Evolutionary conservation across 192 early-diverging fungal species (phyloP).

Genomic region (Linnemannia schmuckeri): DNA sequence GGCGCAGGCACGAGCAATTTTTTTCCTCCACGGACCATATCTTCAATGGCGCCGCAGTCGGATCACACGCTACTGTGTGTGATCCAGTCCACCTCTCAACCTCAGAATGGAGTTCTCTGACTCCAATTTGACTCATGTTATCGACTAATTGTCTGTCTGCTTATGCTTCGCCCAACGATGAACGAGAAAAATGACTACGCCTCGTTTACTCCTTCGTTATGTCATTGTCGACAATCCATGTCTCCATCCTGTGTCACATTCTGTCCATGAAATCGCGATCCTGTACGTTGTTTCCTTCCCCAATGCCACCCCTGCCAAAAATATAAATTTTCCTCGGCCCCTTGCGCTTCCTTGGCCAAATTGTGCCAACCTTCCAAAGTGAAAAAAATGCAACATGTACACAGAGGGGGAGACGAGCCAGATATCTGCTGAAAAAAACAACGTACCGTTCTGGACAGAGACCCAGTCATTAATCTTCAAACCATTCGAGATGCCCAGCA

Average conservation of each 20-base stretch:
- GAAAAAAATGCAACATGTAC: neutral
- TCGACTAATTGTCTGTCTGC: neutral
- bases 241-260: too few species aligned
- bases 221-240: too few species aligned
- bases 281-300: too few species aligned
- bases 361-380: neutral
- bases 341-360: too few species aligned
- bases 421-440: neutral
- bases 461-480: conserved; percentile 94
- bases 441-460: conserved; percentile 77
- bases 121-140: neutral
- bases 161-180: neutral
- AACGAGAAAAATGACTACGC: neutral
- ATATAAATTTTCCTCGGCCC: too few species aligned
- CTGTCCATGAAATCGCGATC: too few species aligned
- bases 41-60: neutral
- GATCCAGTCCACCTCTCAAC: neutral
- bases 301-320: too few species aligned
- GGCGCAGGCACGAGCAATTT: neutral
- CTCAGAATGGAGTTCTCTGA: neutral
- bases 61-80: neutral
- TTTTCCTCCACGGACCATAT: neutral
- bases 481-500: conserved; percentile 77
- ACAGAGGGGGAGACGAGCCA: too few species aligned
- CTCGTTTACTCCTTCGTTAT: neutral